phyloP scores from a whole-genome alignment of 306 rosid genomes.

The Cucumis sativus region DNA sequence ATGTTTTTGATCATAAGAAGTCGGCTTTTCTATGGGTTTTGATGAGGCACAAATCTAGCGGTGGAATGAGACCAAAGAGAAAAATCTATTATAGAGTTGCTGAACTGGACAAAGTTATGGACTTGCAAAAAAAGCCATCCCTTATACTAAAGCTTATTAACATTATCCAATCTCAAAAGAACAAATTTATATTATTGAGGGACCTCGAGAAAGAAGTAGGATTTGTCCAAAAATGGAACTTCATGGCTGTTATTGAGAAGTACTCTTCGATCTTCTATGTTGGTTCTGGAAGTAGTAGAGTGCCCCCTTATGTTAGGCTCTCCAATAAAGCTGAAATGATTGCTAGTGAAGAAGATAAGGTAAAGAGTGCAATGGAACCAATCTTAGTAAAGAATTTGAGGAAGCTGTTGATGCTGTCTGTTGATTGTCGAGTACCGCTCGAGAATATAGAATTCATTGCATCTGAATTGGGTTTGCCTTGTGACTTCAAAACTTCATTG shows the following conservation, averaged over 20 bases:
- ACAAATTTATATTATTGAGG: constrained; percentile 27
- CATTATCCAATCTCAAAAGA: constrained; percentile 49
- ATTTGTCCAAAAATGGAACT: constrained; percentile 78
- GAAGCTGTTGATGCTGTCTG: constrained; percentile 63
- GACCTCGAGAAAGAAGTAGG: constrained; percentile 82
- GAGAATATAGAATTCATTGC: constrained; percentile 43
- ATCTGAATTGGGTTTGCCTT: constrained; percentile 48
- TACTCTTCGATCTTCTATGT: constrained; percentile 60
- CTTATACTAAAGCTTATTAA: constrained; percentile 47
- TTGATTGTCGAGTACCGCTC: constrained; percentile 49
- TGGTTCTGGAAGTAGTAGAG: constrained; percentile 23
- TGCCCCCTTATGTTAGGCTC: constrained; percentile 45
- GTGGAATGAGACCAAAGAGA: constrained; percentile 73
- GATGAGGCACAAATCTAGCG: constrained; percentile 40
- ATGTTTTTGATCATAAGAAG: background rate
- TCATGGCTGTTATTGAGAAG: constrained; percentile 59
- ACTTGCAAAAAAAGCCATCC: constrained; percentile 63
- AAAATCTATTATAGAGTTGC: constrained; percentile 51
- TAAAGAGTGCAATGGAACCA: constrained; percentile 52
- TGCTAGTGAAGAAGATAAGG: constrained; percentile 39
- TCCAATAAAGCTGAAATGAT: constrained; percentile 37
- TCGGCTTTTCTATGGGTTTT: constrained; percentile 12
- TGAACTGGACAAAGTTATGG: constrained; percentile 67
- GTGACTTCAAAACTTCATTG: constrained; percentile 32
- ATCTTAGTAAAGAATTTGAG: constrained; percentile 45